These are phyloP conservation scores for Tardiomyces digboiensis DNA, from an alignment of 1,139 yeast species.

Conservation along the genomic window DNA sequence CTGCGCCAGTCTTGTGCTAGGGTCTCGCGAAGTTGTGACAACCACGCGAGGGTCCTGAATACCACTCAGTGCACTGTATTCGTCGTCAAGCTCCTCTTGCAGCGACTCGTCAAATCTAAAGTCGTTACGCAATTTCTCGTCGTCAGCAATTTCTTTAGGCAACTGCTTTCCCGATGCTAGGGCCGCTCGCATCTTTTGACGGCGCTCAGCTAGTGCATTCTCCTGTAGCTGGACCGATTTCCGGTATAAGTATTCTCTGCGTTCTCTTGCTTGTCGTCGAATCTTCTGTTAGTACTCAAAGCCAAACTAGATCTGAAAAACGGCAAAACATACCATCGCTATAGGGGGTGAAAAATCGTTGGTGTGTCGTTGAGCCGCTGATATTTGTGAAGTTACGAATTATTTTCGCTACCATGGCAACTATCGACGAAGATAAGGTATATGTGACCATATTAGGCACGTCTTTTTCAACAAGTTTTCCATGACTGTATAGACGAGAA, in stretches of 20 bases:
- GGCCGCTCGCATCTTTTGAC: conserved; percentile 81
- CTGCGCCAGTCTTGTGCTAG: conserved; percentile 74
- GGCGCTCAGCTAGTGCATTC: conserved; percentile 71
- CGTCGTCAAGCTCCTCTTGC: conserved; percentile 47
- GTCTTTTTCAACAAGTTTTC: too few species aligned
- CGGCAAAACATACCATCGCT: too few species aligned
- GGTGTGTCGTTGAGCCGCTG: too few species aligned
- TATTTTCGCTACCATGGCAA: neutral
- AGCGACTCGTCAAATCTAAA: conserved; percentile 74
- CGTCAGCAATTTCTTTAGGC: conserved; percentile 86
- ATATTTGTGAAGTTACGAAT: too few species aligned
- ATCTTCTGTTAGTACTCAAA: conserved; percentile 34
- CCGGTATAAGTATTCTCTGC: conserved; percentile 85
- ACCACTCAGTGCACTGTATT: conserved; percentile 81
- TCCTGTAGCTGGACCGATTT: conserved; percentile 89
- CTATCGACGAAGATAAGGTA: neutral
- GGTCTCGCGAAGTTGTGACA: conserved; percentile 91
- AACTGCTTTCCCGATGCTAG: conserved; percentile 87
- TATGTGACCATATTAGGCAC: neutral
- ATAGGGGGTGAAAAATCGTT: too few species aligned
- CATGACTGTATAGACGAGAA: too few species aligned
- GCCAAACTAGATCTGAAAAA: too few species aligned
- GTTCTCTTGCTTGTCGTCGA: conserved; percentile 90
- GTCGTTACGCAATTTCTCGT: conserved; percentile 67
- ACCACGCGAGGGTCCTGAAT: conserved; percentile 86